phyloP scores from a whole-genome alignment of 768 basidiomycete genomes.

The Suillus alpinus region DNA sequence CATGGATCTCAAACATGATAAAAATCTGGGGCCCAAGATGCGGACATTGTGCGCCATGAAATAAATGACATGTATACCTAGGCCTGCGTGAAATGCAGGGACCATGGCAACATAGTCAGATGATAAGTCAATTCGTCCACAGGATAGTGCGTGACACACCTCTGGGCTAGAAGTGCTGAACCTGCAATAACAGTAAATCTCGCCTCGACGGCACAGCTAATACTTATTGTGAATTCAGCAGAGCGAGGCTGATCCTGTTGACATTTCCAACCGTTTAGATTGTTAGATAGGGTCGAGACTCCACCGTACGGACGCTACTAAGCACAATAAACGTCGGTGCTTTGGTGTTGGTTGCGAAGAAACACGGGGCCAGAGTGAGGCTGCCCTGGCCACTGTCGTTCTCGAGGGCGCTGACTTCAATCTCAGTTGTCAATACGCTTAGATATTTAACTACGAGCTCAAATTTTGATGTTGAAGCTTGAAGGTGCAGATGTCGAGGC shows the following conservation, averaged over 20 bases:
- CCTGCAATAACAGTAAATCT: neutral
- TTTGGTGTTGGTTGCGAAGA: neutral
- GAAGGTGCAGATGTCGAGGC: neutral
- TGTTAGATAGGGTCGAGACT: neutral
- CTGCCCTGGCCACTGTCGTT: slow-evolving; percentile 54
- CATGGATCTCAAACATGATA: neutral
- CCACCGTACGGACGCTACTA: neutral
- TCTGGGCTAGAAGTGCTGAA: neutral
- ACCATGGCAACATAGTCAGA: neutral
- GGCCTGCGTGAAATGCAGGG: neutral
- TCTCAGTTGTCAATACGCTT: slow-evolving; percentile 89
- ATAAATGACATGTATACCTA: neutral
- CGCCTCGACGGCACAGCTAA: neutral
- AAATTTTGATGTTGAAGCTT: neutral
- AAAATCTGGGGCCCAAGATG: neutral
- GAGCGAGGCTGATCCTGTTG: neutral
- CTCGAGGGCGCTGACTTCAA: slow-evolving; percentile 76
- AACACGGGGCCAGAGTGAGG: neutral
- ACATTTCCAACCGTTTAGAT: neutral
- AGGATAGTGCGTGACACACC: neutral
- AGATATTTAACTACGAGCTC: slow-evolving; percentile 60
- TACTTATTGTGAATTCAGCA: neutral
- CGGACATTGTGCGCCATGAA: neutral
- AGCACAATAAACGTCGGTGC: neutral
- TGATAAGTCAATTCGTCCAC: neutral